Evolutionary conservation across 1,139 yeast genomes (phyloP).

Genomic region (Geotrichum restrictum): DNA sequence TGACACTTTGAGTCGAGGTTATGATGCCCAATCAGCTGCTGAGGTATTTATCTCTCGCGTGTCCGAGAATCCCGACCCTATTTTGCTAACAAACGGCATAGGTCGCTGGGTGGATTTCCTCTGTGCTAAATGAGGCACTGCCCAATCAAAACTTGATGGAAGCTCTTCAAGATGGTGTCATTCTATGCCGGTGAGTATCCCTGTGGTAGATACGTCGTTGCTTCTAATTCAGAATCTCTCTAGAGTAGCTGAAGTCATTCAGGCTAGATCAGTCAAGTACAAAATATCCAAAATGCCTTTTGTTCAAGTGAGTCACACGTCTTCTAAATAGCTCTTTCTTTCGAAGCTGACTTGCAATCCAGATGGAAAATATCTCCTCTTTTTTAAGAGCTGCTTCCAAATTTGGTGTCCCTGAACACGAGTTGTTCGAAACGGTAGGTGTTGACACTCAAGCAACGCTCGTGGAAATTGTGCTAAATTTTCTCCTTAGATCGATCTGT

Average conservation of each 20-base stretch:
- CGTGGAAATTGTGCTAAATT: background rate
- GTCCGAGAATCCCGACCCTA: too few species aligned
- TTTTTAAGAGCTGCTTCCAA: conserved; percentile 59
- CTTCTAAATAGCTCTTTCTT: background rate
- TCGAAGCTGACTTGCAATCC: conserved; percentile 14
- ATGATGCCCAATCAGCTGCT: conserved; percentile 5
- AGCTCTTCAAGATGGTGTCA: conserved; percentile 60
- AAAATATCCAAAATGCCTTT: conserved; percentile 76
- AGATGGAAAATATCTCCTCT: conserved; percentile 79
- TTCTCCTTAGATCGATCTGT: conserved; percentile 51
- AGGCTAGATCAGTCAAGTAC: conserved; percentile 46
- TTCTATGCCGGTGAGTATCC: conserved; percentile 52
- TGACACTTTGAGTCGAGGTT: background rate
- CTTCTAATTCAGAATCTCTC: conserved; percentile 22
- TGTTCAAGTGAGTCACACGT: conserved; percentile 44
- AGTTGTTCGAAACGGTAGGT: conserved; percentile 64
- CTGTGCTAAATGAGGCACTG: conserved; percentile 28
- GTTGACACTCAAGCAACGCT: too few species aligned
- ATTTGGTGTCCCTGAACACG: conserved; percentile 78
- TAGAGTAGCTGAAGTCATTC: conserved; percentile 41
- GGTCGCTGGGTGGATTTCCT: conserved; percentile 33
- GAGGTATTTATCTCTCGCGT: conserved; percentile 10
- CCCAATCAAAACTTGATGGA: conserved; percentile 44
- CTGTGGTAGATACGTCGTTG: background rate
- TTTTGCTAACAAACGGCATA: conserved; percentile 5